Evolutionary conservation across 306 rosid species (phyloP).

Genomic region (Chamaecrista fasciculata): DNA sequence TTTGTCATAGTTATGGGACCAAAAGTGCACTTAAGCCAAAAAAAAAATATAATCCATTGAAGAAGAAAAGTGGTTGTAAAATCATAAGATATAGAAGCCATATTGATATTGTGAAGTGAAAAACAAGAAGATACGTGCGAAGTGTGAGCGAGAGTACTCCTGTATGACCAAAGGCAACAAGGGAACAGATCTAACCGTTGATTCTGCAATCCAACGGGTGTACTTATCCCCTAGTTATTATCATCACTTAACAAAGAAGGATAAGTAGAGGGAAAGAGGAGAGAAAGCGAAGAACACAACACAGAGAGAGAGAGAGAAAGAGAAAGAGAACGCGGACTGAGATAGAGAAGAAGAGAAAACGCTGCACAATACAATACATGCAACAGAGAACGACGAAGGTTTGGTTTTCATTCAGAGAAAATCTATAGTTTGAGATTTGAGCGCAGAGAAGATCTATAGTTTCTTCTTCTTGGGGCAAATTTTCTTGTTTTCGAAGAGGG

Average conservation of each 20-base stretch:
- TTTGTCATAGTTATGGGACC: too few species aligned
- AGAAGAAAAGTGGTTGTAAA: too few species aligned
- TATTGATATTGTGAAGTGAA: background rate
- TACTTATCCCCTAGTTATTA: background rate
- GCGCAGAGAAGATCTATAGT: constrained; percentile 1
- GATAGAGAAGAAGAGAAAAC: background rate
- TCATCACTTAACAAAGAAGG: background rate
- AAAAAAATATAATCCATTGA: too few species aligned
- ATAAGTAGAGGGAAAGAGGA: constrained; percentile 1
- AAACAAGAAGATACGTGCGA: background rate
- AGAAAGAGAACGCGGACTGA: background rate
- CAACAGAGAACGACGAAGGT: too few species aligned
- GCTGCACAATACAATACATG: background rate
- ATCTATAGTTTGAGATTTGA: background rate
- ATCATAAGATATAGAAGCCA: too few species aligned
- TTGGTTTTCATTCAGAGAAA: background rate
- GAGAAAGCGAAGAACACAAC: background rate
- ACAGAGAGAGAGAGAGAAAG: background rate
- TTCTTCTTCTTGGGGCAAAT: background rate
- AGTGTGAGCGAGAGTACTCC: background rate
- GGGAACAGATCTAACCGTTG: background rate
- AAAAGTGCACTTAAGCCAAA: too few species aligned
- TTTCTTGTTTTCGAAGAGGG: background rate
- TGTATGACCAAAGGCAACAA: background rate
- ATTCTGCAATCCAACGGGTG: constrained; percentile 11